Percentiles rank a stretch among this genome's conserved stretches.
Evolutionary conservation across 257 asterid genomes (phyloP).

Genomic region (Plantago elongata): DNA sequence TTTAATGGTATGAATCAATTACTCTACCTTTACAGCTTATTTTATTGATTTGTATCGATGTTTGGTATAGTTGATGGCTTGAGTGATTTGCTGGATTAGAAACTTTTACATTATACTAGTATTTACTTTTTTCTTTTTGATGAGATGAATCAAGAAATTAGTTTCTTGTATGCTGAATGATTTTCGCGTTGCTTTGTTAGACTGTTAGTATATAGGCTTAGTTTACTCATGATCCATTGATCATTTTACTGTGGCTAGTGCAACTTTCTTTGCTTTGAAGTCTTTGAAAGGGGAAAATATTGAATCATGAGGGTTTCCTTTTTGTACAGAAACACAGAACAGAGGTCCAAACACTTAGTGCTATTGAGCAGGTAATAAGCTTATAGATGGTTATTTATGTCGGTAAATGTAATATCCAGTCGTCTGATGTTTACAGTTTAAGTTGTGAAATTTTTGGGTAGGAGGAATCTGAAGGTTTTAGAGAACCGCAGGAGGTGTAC

Average conservation of each 20-base stretch:
- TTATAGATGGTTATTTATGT: not conserved
- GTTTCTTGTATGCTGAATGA: no score
- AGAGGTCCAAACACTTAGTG: slow-evolving; percentile 52
- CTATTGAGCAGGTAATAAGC: slow-evolving; percentile 60
- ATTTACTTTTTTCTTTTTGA: no score
- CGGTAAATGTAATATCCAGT: not conserved
- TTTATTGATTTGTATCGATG: not conserved
- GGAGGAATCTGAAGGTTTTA: slow-evolving; percentile 53
- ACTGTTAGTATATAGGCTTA: no score
- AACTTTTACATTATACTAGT: no score
- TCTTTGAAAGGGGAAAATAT: not conserved
- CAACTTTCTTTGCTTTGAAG: not conserved
- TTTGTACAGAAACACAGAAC: slow-evolving; percentile 64
- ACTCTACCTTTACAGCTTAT: slow-evolving; percentile 12
- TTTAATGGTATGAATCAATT: slow-evolving; percentile 38
- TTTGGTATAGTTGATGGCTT: slow-evolving; percentile 1
- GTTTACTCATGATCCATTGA: no score
- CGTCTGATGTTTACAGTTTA: slow-evolving; percentile 11
- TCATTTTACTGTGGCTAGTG: not conserved
- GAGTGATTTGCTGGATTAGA: no score
- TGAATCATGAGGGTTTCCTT: not conserved
- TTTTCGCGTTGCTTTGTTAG: no score
- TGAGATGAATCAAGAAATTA: no score
- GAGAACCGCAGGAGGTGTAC: slow-evolving; percentile 70
- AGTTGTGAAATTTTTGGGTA: slow-evolving; percentile 21